Base-by-base conservation (phyloP, 2,329 filamentous ascomycete genomes). In the Colletotrichum tropicicola region DNA sequence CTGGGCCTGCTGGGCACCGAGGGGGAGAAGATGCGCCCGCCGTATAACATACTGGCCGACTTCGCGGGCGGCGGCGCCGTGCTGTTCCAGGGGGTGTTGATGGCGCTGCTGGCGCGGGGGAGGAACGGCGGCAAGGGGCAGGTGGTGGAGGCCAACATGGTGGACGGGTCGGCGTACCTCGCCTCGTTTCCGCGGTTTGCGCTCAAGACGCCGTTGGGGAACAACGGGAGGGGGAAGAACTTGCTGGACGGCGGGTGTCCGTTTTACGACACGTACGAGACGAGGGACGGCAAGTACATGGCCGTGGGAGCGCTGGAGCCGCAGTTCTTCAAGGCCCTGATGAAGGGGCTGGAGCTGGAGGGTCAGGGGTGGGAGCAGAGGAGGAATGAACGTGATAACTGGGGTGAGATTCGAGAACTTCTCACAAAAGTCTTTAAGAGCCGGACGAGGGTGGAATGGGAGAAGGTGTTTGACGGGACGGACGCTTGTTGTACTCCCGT, bases 61-160 rank as follows among this genome's bases (percentile, higher is more conserved):
- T 98, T 98, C 70, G 96, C 92, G 0, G 95, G 94, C 30, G 95
- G 95, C 19, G 95, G 95, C 32, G 90, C 91, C 1, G 89, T 89
- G 69, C 89, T 96, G 43, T 93, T 96, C 72, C 83, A 94, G 63
- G 95, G 94, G 0, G 88, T 98, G 5, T 77, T 98, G 59, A 82
- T 98, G 19, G 95, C 96, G 0, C 78, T 98, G 64, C 72, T 97
- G 9, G 84, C 88, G 13, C 82, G 93, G 32, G 80, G 84, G 51
- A 80, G 77, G 44, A 89, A 83, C 0, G 62, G 62, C 3, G 93
- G 93, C 0, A 80, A 79, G 2, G 95, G 95, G 0, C 95, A 98
- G 79, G 90, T 98, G 12, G 94, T 98, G 8, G 93, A 98, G 79
- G 93, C 92, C 15, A 98, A 97, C 77, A 98, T 98, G 95, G 95